Percentiles rank a stretch among this genome's conserved stretches.
Evolutionary conservation across 2,329 filamentous ascomycete species (phyloP).

Genomic region (Hymenoscyphus occultus): DNA sequence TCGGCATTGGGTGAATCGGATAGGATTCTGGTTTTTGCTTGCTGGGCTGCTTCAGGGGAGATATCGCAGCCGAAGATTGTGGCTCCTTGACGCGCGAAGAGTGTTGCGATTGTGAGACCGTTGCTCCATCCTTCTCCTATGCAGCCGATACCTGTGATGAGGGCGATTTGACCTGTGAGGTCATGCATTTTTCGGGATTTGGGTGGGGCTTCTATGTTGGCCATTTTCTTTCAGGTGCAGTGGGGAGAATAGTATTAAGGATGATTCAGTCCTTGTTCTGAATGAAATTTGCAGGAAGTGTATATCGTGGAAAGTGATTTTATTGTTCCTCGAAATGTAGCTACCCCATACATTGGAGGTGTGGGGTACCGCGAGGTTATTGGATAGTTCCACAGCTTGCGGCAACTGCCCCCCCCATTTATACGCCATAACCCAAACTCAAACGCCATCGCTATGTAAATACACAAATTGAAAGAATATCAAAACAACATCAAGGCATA

Average conservation of each 20-base stretch:
- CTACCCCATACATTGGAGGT: not conserved
- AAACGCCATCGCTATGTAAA: conserved; percentile 43
- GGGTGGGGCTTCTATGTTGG: conserved; percentile 23
- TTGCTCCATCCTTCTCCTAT: conserved; percentile 49
- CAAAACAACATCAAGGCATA: conserved; percentile 28
- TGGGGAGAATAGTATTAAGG: not conserved
- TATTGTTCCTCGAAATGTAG: not conserved
- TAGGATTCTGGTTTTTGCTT: conserved; percentile 39
- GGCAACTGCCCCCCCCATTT: conserved; percentile 1
- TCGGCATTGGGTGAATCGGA: conserved; percentile 12
- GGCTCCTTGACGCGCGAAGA: conserved; percentile 48
- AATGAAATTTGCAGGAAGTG: not conserved
- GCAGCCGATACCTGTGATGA: conserved; percentile 46
- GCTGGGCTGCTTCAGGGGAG: conserved; percentile 40
- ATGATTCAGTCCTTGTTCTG: not conserved
- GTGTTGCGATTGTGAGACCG: conserved; percentile 48
- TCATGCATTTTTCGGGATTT: conserved; percentile 37
- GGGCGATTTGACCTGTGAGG: conserved; percentile 43
- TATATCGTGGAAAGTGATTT: not conserved
- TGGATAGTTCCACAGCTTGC: not conserved
- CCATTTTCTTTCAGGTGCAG: conserved; percentile 14
- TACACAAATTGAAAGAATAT: conserved; percentile 30
- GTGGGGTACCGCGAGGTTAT: conserved; percentile 17
- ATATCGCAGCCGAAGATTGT: conserved; percentile 51
- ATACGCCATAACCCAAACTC: conserved; percentile 7